A percentile compares a stretch with the other conserved stretches of the same genome.
Evolutionary conservation across 345 rosid species (phyloP).

Genomic region (Anastatica hierochuntica): DNA sequence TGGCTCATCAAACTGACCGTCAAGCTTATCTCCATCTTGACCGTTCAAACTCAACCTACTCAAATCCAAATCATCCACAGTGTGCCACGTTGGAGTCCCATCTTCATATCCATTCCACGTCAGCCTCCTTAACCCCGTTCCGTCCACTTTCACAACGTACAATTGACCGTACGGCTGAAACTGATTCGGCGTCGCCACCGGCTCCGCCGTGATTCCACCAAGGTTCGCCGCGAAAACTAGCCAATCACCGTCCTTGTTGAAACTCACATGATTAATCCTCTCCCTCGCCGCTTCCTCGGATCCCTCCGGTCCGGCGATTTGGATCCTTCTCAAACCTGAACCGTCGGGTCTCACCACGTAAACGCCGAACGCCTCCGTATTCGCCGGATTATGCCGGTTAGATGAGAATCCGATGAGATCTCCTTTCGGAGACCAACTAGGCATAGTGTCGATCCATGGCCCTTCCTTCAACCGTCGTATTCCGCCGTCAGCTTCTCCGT

Average conservation of each 20-base stretch:
- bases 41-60: slow-evolving; percentile 22
- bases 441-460: slow-evolving; percentile 85
- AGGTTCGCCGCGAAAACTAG: slow-evolving; percentile 54
- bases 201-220: slow-evolving; percentile 59
- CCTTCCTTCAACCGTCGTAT: slow-evolving; percentile 57
- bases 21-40: slow-evolving; percentile 37
- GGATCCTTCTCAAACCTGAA: slow-evolving; percentile 46
- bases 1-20: slow-evolving; percentile 55
- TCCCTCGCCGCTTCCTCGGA: slow-evolving; percentile 49
- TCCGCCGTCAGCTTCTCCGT: slow-evolving; percentile 49
- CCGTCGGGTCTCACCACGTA: slow-evolving; percentile 67
- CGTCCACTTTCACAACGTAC: slow-evolving; percentile 44
- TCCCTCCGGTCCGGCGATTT: slow-evolving; percentile 45
- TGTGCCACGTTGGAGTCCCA: slow-evolving; percentile 76
- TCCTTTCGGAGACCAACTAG: slow-evolving; percentile 67
- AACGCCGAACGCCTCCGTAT: slow-evolving; percentile 35
- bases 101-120: slow-evolving; percentile 82
- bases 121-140: slow-evolving; percentile 62
- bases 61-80: slow-evolving; percentile 22
- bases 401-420: slow-evolving; percentile 95
- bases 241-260: slow-evolving; percentile 66
- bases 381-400: slow-evolving; percentile 49
- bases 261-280: slow-evolving; percentile 77
- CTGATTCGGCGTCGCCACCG: slow-evolving; percentile 71
- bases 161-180: slow-evolving; percentile 86